Base-by-base conservation (phyloP, 768 basidiomycete species). In the Suillus variegatus region DNA sequence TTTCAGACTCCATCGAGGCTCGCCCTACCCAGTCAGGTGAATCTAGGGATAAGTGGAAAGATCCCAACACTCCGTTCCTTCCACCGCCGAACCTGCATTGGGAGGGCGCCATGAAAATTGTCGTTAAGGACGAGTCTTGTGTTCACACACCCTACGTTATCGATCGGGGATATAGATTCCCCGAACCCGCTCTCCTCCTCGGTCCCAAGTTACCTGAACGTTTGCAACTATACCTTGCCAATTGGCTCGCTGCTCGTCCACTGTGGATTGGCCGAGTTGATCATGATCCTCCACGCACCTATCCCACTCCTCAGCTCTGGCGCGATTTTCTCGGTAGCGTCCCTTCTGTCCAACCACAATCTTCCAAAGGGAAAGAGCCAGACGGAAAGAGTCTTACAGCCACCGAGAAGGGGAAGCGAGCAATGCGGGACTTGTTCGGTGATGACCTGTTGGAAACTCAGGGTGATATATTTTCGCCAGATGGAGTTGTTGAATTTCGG, bases 31-130 rank as follows among this genome's bases (percentile, higher is more conserved):
- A 28, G 62, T 56, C 49, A 38, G 41, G 32, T 5, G 10, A 60
- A 36, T 60, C 49, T 7, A 43, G 40, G 49, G 38, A 52, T 35
- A 49, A 38, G n/a, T 62, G 64, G 60, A 41, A 54, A 35, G 64
- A 43, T 2, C 28, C 49, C 6, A 14, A 64, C 7, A 52, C 47
- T 10, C 43, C 32, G 8, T 38, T 13, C 54, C 55, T 56, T 14
- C 55, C n/a, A 6, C 55, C 6, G 1, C 20, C 6, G 6, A 56
- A 56, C 35, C 20, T 56, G 6, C 55, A 38, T 56, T 65, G 64
- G 64, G 40, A 63, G 6, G 35, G 4, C 0, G 60, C 36, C 4
- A 62, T 65, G 64, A 46, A 38, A 47, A 49, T 14, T 25, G 46
- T 5, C 4, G 22, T 60, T 10, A 60, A 55, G 6, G 25, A 61